Conservation (phyloP, 495 filamentous ascomycete genomes). For the Neurospora sp. region DNA sequence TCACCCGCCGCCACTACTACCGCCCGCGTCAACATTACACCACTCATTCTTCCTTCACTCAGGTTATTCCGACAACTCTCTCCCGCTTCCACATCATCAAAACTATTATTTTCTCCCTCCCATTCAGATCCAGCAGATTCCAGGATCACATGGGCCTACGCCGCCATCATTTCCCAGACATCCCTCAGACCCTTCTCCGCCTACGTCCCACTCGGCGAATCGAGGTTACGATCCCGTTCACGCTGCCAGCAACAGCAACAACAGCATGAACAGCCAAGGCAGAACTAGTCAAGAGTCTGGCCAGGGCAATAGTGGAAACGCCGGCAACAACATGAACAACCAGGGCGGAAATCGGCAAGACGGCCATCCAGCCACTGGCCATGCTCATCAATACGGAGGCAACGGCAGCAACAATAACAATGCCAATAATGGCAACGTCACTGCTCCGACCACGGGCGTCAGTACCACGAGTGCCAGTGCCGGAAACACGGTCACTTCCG, state of each 20-base stretch:
- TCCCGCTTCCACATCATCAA: neutral
- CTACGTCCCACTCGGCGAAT: neutral
- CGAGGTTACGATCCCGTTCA: conserved; percentile 16
- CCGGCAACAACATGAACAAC: neutral
- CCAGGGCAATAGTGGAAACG: neutral
- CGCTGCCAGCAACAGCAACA: conserved; percentile 3
- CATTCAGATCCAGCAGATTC: neutral
- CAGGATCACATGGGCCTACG: neutral
- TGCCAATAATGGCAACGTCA: neutral
- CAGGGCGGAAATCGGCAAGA: neutral
- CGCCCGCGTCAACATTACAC: neutral
- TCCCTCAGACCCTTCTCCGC: neutral
- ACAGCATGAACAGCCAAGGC: neutral
- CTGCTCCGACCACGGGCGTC: neutral
- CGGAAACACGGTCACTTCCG: neutral
- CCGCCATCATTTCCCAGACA: neutral
- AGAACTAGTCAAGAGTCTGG: neutral
- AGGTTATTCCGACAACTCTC: neutral
- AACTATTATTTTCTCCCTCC: neutral
- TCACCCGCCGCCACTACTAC: neutral
- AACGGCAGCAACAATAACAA: neutral
- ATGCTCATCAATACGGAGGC: neutral
- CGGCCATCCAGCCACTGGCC: neutral
- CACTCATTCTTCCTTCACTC: neutral
- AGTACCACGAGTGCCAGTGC: neutral